Percentiles rank a stretch among this genome's conserved stretches.
phyloP scores from a whole-genome alignment of 1,284 basidiomycete genomes.

The Pseudomicrostroma phylloplanum region DNA sequence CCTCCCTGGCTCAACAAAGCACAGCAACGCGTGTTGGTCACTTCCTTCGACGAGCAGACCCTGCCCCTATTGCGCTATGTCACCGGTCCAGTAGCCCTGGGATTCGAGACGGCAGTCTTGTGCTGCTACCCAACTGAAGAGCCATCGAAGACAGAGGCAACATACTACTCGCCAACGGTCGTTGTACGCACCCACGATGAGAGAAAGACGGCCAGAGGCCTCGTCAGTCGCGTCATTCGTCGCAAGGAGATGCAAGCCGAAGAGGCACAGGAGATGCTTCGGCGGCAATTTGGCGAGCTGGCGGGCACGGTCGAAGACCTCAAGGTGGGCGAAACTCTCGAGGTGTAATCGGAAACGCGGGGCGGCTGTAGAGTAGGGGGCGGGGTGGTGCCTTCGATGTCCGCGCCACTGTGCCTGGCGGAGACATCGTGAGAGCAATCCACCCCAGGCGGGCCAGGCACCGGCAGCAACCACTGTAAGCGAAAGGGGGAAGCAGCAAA shows the following conservation, averaged over 20 bases:
- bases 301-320: neutral
- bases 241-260: slow-evolving; percentile 11
- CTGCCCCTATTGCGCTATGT: slow-evolving; percentile 9
- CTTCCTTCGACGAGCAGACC: slow-evolving; percentile 9
- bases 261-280: slow-evolving; percentile 38
- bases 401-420: too few relatives aligned
- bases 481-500: too few relatives aligned
- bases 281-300: neutral
- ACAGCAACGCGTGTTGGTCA: slow-evolving; percentile 8
- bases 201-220: slow-evolving; percentile 10
- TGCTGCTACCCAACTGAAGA: slow-evolving; percentile 1
- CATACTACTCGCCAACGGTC: slow-evolving; percentile 4
- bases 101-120: slow-evolving; percentile 7
- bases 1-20: slow-evolving; percentile 9
- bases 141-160: neutral
- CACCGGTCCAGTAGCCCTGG: slow-evolving; percentile 14
- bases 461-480: too few relatives aligned
- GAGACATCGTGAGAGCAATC: too few relatives aligned
- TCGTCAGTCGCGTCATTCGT: neutral
- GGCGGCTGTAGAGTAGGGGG: neutral
- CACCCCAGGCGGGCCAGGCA: too few relatives aligned
- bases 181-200: slow-evolving; percentile 17
- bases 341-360: neutral
- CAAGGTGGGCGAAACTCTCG: neutral
- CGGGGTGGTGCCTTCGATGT: too few relatives aligned